phyloP scores from a whole-genome alignment of 2,329 filamentous ascomycete species.

The Pezicula rhizophila region DNA sequence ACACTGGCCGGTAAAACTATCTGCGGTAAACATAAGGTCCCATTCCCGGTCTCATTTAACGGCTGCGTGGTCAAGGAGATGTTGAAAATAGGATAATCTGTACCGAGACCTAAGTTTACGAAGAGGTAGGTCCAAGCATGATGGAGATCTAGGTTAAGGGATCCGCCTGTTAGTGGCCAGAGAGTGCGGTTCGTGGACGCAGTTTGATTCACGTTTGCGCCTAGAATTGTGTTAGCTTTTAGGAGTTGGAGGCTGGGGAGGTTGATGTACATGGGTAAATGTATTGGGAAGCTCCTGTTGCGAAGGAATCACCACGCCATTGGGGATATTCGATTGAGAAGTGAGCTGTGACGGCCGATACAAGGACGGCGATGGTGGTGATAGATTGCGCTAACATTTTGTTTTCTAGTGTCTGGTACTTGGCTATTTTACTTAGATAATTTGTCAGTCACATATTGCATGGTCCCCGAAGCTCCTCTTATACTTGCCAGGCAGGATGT shows the following conservation, averaged over 20 bases:
- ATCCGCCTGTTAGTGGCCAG: slow-evolving; percentile 41
- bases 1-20: slow-evolving; percentile 47
- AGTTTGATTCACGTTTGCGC: slow-evolving; percentile 41
- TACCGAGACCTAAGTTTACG: slow-evolving; percentile 46
- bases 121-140: slow-evolving; percentile 46
- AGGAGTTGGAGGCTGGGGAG: neutral
- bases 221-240: slow-evolving; percentile 27
- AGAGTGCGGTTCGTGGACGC: slow-evolving; percentile 37
- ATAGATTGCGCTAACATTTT: slow-evolving; percentile 5
- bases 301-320: slow-evolving; percentile 42
- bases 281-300: slow-evolving; percentile 23
- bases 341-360: slow-evolving; percentile 44
- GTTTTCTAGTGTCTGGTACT: neutral
- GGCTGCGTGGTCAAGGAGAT: slow-evolving; percentile 55
- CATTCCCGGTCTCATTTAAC: slow-evolving; percentile 53
- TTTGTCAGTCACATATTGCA: no score
- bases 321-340: slow-evolving; percentile 48
- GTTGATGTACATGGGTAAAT: slow-evolving; percentile 26
- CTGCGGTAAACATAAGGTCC: slow-evolving; percentile 59
- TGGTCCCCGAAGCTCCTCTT: no score
- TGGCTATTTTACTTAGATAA: no score
- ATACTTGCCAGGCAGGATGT: no score
- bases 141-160: slow-evolving; percentile 44
- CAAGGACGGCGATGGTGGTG: slow-evolving; percentile 29
- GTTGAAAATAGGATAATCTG: slow-evolving; percentile 58